Evolutionary conservation across 2,329 filamentous ascomycete species (phyloP), one percentile per base, ranked within the genome.

Genomic region (Hirsutella rhossiliensis): DNA sequence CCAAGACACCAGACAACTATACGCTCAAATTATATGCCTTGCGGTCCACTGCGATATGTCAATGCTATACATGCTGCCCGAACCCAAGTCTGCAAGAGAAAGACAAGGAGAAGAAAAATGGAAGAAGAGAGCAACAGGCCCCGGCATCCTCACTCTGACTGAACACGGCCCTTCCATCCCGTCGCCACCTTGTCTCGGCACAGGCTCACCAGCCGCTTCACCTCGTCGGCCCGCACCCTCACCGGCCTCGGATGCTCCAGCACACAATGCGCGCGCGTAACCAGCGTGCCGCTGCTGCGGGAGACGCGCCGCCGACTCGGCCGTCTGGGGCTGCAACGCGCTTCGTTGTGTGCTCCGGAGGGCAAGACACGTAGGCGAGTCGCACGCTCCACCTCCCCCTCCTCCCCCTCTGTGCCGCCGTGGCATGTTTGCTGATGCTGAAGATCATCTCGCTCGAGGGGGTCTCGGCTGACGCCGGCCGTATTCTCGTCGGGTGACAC

Each of bases 191-290:
- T 58, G 11, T 53, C 50, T 39, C 53, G 56, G 42, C 56, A 62
- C 18, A 61, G 42, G 36, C 54, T 57, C 3, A 56, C 52, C 7
- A 64, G 45, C 20, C 59, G 50, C 45, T 48, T 56, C 43, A 61
- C 43, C 42, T 63, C 58, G 9, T 49, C 54, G 5, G 50, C 55
- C 43, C 31, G 31, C 7, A 12, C 31, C 8, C 56, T 50, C 5
- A 63, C 47, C 2, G 61, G 61, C 28, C 47, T 51, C 3, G 61
- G 59, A 41, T 62, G 56, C 39, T 62, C 53, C 15, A 63, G 48
- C 2, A 45, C 41, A 19, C 61, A 63, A n/a, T 50, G 45, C 12
- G 47, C 52, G 37, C 52, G 56, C 9, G 58, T 54, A 18, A 62
- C 38, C 1, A 61, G 43, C 3, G 53, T 47, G 1, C 45, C 47